Evolutionary conservation across 2,329 filamentous ascomycete species (phyloP).

Genomic region (Aspergillus sp.): DNA sequence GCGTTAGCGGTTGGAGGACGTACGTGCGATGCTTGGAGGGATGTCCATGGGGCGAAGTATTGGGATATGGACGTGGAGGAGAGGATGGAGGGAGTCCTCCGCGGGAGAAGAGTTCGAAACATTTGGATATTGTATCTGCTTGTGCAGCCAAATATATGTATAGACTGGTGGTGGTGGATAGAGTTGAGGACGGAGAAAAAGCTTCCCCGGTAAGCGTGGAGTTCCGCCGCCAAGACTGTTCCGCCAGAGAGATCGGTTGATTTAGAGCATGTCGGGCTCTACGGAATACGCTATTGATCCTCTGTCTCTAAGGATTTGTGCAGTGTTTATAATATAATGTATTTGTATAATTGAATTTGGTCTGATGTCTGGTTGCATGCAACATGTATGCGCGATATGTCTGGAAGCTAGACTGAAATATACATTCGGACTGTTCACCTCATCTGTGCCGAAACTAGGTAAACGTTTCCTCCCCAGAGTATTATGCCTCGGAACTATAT

Average conservation of each 20-base stretch:
- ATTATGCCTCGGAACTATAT: too few relatives aligned
- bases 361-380: too few relatives aligned
- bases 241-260: background rate
- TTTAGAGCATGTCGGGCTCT: background rate
- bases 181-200: conserved; percentile 19
- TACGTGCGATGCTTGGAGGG: background rate
- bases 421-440: too few relatives aligned
- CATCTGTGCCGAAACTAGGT: too few relatives aligned
- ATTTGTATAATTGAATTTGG: too few relatives aligned
- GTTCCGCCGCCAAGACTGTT: conserved; percentile 7
- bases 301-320: background rate
- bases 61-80: background rate
- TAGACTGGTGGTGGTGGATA: background rate
- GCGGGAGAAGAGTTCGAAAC: background rate
- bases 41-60: background rate
- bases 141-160: background rate
- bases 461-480: too few relatives aligned
- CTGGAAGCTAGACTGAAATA: too few relatives aligned
- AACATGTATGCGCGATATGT: too few relatives aligned
- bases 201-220: background rate
- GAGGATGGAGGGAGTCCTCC: background rate
- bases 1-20: background rate
- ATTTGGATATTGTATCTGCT: background rate
- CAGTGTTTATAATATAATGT: too few relatives aligned
- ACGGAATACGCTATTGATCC: background rate